Evolutionary conservation across 345 rosid species (phyloP).

Genomic region (Rhizophora apiculata): DNA sequence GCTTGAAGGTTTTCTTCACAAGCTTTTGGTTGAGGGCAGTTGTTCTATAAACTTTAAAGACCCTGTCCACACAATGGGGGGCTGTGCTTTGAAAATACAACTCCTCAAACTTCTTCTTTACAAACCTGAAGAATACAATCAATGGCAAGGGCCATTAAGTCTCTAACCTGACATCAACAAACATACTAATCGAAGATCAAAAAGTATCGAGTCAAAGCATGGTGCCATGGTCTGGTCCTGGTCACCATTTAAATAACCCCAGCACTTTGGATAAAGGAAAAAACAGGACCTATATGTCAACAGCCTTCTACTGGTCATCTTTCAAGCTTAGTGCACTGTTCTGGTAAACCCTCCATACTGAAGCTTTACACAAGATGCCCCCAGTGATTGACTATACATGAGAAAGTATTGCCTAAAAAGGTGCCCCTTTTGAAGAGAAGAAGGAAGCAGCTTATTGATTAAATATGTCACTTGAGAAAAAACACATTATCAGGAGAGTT

Average conservation of each 20-base stretch:
- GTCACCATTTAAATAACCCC: no score
- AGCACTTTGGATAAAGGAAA: no score
- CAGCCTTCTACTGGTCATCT: background rate
- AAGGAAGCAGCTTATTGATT: no score
- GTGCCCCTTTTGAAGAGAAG: no score
- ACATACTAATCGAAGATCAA: background rate
- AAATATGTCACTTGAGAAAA: no score
- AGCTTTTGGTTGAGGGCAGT: conserved; percentile 94
- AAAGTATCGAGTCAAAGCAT: background rate
- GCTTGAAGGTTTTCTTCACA: conserved; percentile 98
- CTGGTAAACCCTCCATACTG: background rate
- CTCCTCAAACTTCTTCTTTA: conserved; percentile 96
- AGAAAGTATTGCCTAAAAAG: no score
- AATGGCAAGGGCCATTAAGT: background rate
- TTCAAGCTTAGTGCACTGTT: background rate
- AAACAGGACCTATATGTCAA: no score
- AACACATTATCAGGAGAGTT: no score
- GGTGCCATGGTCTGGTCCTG: background rate
- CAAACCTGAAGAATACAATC: conserved; percentile 49
- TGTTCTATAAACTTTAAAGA: conserved; percentile 91
- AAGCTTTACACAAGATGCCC: background rate
- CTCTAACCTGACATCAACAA: background rate
- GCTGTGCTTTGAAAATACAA: conserved; percentile 80
- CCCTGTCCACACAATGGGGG: conserved; percentile 82
- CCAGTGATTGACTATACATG: no score